A percentile compares a stretch with the other conserved stretches of the same genome.
phyloP scores from a whole-genome alignment of 2,329 filamentous ascomycete species.

The Fusarium mexicanum region DNA sequence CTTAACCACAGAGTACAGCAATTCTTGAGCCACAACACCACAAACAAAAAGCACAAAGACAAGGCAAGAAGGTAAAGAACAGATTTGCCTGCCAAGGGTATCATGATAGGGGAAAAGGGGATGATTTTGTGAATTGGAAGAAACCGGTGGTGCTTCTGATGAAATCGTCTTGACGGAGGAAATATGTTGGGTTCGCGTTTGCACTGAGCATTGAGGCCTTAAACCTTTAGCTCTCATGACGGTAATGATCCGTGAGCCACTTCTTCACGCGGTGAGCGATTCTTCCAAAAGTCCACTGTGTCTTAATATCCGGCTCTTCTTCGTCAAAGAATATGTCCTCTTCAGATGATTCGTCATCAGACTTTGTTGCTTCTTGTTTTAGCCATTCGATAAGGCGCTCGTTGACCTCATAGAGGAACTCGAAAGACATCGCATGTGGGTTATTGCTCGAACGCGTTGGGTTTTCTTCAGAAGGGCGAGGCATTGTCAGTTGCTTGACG shows the following conservation, averaged over 20 bases:
- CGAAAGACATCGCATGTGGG: neutral
- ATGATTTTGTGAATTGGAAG: too few species aligned
- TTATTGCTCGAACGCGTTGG: accelerated
- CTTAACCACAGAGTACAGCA: too few species aligned
- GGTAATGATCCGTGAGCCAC: neutral
- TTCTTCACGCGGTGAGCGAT: neutral
- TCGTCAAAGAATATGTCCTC: accelerated
- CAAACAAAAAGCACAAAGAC: accelerated
- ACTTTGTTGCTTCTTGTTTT: neutral
- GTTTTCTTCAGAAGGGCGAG: neutral
- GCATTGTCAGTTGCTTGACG: accelerated
- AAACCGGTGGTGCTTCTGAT: accelerated
- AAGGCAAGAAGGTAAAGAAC: too few species aligned
- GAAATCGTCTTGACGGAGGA: accelerated
- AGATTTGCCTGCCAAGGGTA: accelerated
- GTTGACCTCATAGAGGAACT: neutral
- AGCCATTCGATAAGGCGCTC: neutral
- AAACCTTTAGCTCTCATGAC: neutral
- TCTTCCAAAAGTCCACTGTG: neutral
- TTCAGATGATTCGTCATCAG: accelerated
- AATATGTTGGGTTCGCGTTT: neutral
- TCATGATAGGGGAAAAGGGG: accelerated
- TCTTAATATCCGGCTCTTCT: neutral
- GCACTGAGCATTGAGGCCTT: accelerated
- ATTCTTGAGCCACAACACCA: neutral